These are phyloP conservation scores for Umbellularia californica DNA, from an alignment of 164 flowering plant genomes.

Conservation along the genomic window DNA sequence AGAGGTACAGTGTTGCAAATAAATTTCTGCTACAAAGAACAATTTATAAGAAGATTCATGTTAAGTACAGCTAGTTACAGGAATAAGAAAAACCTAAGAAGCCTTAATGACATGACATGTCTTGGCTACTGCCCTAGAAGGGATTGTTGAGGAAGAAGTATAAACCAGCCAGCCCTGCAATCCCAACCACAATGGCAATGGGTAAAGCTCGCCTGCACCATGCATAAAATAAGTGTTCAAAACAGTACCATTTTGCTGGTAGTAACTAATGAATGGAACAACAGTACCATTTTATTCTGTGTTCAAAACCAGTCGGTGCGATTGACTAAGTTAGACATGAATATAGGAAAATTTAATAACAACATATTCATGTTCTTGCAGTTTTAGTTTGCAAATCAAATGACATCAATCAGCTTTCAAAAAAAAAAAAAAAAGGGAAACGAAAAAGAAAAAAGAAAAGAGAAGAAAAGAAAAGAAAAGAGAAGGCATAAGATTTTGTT, in stretches of 20 bases:
- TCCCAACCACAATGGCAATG: slow-evolving; percentile 63
- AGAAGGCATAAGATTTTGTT: too few relatives aligned
- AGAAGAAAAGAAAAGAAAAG: too few relatives aligned
- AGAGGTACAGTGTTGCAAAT: not conserved
- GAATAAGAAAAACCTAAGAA: not conserved
- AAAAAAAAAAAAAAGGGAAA: too few relatives aligned
- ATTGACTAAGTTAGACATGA: not conserved
- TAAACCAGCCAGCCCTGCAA: slow-evolving; percentile 56
- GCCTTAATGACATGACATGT: not conserved
- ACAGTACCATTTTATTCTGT: not conserved
- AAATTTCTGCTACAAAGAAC: not conserved
- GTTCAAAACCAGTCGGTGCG: not conserved
- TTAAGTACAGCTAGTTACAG: not conserved
- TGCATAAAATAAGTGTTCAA: not conserved
- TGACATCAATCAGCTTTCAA: not conserved
- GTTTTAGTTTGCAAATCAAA: too few relatives aligned
- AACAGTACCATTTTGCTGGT: too few relatives aligned
- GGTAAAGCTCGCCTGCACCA: slow-evolving; percentile 71
- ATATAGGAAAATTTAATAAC: not conserved
- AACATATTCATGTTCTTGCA: not conserved
- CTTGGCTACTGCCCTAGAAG: slow-evolving; percentile 19
- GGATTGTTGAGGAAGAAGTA: slow-evolving; percentile 77
- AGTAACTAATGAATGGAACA: not conserved
- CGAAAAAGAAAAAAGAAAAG: too few relatives aligned
- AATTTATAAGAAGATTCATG: not conserved